These are phyloP conservation scores for Penicillium chermesinum DNA, from an alignment of 495 filamentous ascomycete species.

Conservation along the genomic window DNA sequence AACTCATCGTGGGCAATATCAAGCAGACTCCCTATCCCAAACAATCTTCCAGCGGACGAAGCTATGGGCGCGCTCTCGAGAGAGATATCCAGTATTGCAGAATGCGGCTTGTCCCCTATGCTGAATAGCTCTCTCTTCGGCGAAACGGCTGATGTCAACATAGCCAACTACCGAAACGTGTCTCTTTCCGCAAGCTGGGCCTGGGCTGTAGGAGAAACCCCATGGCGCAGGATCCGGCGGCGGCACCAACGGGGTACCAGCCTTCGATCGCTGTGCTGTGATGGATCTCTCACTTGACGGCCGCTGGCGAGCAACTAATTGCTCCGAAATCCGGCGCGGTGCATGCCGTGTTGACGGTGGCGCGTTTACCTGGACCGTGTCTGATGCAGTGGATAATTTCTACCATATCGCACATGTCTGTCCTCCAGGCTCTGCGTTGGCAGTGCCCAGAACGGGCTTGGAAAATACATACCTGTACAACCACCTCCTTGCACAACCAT, in stretches of 20 bases:
- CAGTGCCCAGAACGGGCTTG: constrained; percentile 53
- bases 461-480: constrained; percentile 56
- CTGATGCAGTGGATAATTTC: constrained; percentile 32
- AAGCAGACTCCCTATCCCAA: constrained; percentile 23
- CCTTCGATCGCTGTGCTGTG: constrained; percentile 47
- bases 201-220: constrained; percentile 54
- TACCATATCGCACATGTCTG: constrained; percentile 32
- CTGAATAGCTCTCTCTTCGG: constrained; percentile 52
- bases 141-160: constrained; percentile 43
- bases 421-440: constrained; percentile 37
- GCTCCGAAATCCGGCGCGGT: constrained; percentile 40
- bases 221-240: constrained; percentile 29
- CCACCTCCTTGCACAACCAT: constrained; percentile 22
- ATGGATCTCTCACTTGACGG: constrained; percentile 42
- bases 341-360: constrained; percentile 49
- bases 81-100: constrained; percentile 38
- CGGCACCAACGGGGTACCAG: constrained; percentile 17
- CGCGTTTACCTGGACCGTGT: constrained; percentile 54
- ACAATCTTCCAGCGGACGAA: constrained; percentile 26
- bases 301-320: constrained; percentile 54
- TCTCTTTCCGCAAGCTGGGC: constrained; percentile 52
- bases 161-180: constrained; percentile 45
- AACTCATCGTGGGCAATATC: constrained; percentile 58
- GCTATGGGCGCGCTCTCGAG: constrained; percentile 28
- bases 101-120: constrained; percentile 55